Evolutionary conservation across 495 filamentous ascomycete species (phyloP).

Genomic region (Penicillium maclennaniae): DNA sequence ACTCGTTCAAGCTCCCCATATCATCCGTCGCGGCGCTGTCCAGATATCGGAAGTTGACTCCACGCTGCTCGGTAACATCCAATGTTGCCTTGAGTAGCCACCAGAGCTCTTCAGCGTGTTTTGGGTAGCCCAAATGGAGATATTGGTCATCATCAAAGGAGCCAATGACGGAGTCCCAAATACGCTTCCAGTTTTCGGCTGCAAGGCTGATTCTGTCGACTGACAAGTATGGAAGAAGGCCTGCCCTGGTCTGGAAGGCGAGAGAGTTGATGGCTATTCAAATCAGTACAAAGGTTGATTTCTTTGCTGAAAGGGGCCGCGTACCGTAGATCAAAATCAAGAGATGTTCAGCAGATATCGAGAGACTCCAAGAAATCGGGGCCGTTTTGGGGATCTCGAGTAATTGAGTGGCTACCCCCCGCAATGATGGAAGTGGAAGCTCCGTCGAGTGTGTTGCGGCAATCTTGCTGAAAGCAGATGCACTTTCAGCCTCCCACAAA

Average conservation of each 20-base stretch:
- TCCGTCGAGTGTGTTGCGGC: constrained; percentile 8
- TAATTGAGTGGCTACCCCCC: constrained; percentile 24
- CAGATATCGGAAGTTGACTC: constrained; percentile 26
- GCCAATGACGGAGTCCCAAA: constrained; percentile 28
- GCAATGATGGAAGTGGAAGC: constrained; percentile 22
- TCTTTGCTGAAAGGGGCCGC: not conserved
- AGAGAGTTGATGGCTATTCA: constrained; percentile 30
- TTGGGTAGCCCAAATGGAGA: constrained; percentile 33
- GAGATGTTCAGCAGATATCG: constrained; percentile 32
- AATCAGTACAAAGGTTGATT: not conserved
- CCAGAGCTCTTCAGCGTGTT: constrained; percentile 41
- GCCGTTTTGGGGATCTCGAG: constrained; percentile 17
- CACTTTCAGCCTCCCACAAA: constrained; percentile 36
- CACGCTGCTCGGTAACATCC: constrained; percentile 15
- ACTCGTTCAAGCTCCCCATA: constrained; percentile 35
- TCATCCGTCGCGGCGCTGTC: constrained; percentile 36
- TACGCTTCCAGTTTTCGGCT: constrained; percentile 33
- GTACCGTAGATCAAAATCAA: constrained; percentile 38
- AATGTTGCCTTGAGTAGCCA: constrained; percentile 33
- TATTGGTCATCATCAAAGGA: constrained; percentile 20
- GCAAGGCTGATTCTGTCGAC: constrained; percentile 28
- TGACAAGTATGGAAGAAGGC: constrained; percentile 27
- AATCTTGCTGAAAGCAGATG: constrained; percentile 26
- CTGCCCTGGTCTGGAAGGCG: constrained; percentile 29
- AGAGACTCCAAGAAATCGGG: constrained; percentile 23